phyloP scores from a whole-genome alignment of 768 basidiomycete genomes.

The Mycena indigotica region DNA sequence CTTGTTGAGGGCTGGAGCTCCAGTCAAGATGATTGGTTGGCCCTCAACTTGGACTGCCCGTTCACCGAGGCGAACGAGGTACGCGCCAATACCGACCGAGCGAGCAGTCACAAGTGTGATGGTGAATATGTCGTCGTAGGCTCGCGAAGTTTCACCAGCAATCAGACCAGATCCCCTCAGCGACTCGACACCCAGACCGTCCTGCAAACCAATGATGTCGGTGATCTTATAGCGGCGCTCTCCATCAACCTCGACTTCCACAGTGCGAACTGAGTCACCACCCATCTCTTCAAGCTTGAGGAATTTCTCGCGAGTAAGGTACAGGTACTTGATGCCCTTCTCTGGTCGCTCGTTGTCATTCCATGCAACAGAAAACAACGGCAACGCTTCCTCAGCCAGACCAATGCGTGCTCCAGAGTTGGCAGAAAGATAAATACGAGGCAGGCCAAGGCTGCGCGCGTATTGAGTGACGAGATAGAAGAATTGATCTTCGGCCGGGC shows the following conservation, averaged over 20 bases:
- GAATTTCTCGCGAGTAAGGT: slow-evolving; percentile 90
- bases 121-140: slow-evolving; percentile 99
- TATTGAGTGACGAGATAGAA: slow-evolving; percentile 95
- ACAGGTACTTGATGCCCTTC: slow-evolving; percentile 95
- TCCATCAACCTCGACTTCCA: slow-evolving; percentile 82
- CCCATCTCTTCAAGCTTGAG: slow-evolving; percentile 89
- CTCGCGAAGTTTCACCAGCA: slow-evolving; percentile 96
- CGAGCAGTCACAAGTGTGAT: slow-evolving; percentile 98
- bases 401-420: slow-evolving; percentile 99
- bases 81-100: slow-evolving; percentile 98
- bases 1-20: slow-evolving; percentile 96
- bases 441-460: slow-evolving; percentile 84
- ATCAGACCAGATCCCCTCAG: slow-evolving; percentile 96
- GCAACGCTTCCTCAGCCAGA: slow-evolving; percentile 87
- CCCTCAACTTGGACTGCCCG: slow-evolving; percentile 98
- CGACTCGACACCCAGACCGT: slow-evolving; percentile 96
- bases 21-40: slow-evolving; percentile 98
- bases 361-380: slow-evolving; percentile 92
- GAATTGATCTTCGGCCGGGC: slow-evolving; percentile 93
- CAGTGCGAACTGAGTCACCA: slow-evolving; percentile 72
- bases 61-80: slow-evolving; percentile 96
- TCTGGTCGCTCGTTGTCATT: slow-evolving; percentile 79
- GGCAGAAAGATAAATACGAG: slow-evolving; percentile 96
- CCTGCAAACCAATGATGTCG: slow-evolving; percentile 94
- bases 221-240: slow-evolving; percentile 93